These are phyloP conservation scores for Backusella luteola DNA, from an alignment of 192 early-diverging fungal species.

Conservation along the genomic window DNA sequence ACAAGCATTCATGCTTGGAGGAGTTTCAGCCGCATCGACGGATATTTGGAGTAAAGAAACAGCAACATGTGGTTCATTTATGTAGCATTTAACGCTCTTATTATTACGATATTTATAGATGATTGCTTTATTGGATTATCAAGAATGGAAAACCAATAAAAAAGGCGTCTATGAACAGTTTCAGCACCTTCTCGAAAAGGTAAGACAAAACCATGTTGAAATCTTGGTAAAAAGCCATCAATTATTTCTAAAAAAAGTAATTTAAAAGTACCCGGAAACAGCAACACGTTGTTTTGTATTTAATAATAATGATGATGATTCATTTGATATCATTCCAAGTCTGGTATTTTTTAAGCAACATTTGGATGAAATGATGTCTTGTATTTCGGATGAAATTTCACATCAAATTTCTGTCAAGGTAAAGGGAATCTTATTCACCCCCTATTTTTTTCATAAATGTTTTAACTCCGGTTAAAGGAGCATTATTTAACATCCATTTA, in stretches of 20 bases:
- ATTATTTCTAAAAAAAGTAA: neutral
- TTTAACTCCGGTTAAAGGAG: no score
- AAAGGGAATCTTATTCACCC: neutral
- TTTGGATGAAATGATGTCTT: neutral
- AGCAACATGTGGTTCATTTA: neutral
- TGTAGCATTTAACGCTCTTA: neutral
- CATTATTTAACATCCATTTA: neutral
- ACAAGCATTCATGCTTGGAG: conserved; percentile 62
- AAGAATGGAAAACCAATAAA: conserved; percentile 54
- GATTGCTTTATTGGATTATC: conserved; percentile 79
- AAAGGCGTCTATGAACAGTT: conserved; percentile 59
- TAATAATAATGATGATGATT: conserved; percentile 50
- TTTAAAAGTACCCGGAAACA: conserved; percentile 59
- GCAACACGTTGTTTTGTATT: conserved; percentile 76
- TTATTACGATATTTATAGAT: conserved; percentile 44
- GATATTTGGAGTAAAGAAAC: conserved; percentile 61
- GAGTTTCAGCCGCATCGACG: conserved; percentile 72
- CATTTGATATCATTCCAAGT: neutral
- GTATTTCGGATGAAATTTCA: neutral
- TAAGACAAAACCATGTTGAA: conserved; percentile 27
- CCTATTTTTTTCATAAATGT: neutral
- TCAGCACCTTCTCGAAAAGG: conserved; percentile 54
- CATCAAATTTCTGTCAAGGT: neutral
- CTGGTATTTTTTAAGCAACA: neutral
- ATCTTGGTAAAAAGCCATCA: neutral